Evolutionary conservation across 768 basidiomycete genomes (phyloP).

Genomic region (Rossbeevera mucosa): DNA sequence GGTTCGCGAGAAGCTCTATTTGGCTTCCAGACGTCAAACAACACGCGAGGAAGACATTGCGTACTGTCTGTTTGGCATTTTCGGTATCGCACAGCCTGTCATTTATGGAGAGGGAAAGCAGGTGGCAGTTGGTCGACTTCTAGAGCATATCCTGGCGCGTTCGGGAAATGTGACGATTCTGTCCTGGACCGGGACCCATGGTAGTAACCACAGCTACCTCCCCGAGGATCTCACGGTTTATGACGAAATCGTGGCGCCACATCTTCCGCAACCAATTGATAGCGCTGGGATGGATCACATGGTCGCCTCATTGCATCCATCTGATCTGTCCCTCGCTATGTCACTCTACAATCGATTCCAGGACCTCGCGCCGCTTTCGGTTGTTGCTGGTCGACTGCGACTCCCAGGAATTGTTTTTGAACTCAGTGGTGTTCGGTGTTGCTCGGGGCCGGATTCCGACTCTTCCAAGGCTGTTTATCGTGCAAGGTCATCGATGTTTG

Average conservation of each 20-base stretch:
- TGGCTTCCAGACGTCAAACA: neutral
- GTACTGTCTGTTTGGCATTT: neutral
- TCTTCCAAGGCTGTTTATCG: neutral
- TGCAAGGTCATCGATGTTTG: neutral
- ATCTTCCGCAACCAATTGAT: neutral
- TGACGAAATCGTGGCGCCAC: neutral
- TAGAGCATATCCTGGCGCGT: neutral
- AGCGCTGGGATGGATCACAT: neutral
- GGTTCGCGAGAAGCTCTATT: neutral
- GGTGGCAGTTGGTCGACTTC: neutral
- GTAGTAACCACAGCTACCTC: neutral
- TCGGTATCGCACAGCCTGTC: neutral
- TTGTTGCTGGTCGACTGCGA: neutral
- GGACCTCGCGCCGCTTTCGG: neutral
- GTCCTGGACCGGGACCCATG: neutral
- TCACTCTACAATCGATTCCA: neutral
- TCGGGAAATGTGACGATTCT: neutral
- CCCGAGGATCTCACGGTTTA: neutral
- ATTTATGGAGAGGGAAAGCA: neutral
- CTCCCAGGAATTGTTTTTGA: neutral
- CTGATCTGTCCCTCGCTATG: neutral
- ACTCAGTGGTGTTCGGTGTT: neutral
- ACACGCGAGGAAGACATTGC: neutral
- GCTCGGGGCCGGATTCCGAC: neutral
- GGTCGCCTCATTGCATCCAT: neutral